These are phyloP conservation scores for Przewalskia tangutica DNA, from an alignment of 257 asterid species.

Conservation along the genomic window DNA sequence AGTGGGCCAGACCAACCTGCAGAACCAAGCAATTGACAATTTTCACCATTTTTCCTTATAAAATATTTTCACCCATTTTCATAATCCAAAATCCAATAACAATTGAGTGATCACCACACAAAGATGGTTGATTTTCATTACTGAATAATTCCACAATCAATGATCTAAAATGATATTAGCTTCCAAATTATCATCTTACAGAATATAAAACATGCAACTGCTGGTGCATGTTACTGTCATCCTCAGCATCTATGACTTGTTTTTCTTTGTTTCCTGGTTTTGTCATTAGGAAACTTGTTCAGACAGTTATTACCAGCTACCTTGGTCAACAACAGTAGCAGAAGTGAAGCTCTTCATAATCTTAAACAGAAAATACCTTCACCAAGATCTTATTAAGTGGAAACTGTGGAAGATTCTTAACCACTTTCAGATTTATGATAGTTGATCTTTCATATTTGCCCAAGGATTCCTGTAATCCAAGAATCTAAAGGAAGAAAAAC, in stretches of 20 bases:
- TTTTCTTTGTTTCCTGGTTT: background rate
- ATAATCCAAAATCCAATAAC: background rate
- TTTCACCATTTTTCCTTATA: no score
- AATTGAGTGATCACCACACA: background rate
- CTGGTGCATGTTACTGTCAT: background rate
- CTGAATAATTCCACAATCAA: background rate
- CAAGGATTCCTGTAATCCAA: constrained; percentile 83
- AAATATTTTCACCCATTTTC: background rate
- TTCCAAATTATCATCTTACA: background rate
- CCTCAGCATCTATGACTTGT: background rate
- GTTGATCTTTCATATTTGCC: constrained; percentile 86
- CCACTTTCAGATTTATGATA: background rate
- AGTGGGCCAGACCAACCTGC: constrained; percentile 96
- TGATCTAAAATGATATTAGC: background rate
- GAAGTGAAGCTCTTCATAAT: constrained; percentile 1
- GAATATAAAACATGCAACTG: background rate
- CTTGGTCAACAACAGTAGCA: background rate
- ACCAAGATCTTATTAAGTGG: background rate
- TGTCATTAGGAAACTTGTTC: background rate
- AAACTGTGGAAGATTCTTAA: background rate
- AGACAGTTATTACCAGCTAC: background rate
- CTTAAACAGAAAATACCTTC: background rate
- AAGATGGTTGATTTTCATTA: background rate
- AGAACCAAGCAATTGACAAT: constrained; percentile 7
- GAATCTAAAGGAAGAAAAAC: constrained; percentile 46